phyloP scores from a whole-genome alignment of 495 filamentous ascomycete genomes.

The Letharia lupina region DNA sequence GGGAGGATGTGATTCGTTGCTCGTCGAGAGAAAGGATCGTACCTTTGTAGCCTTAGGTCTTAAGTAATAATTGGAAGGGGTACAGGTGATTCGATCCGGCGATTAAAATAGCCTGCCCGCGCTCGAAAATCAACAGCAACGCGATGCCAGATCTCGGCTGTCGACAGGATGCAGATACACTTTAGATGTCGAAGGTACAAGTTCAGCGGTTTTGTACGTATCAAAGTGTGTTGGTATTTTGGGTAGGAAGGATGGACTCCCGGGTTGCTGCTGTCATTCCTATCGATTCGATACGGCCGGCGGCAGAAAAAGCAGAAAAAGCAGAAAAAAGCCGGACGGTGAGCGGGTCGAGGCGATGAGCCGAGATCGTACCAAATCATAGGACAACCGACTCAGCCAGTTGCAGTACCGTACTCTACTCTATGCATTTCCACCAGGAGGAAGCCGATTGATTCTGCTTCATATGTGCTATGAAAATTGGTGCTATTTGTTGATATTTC shows the following conservation, averaged over 20 bases:
- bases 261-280: neutral
- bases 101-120: slow-evolving; percentile 1
- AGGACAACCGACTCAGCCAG: no score
- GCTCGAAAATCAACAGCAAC: neutral
- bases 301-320: neutral
- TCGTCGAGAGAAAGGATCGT: neutral
- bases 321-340: neutral
- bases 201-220: neutral
- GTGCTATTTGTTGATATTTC: neutral
- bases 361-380: neutral
- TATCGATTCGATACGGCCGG: neutral
- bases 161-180: slow-evolving; percentile 4
- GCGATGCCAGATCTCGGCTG: slow-evolving; percentile 1
- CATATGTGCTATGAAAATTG: neutral
- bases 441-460: neutral
- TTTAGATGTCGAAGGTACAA: neutral
- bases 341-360: neutral
- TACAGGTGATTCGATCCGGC: slow-evolving; percentile 1
- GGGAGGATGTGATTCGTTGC: neutral
- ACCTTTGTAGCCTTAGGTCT: neutral
- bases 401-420: neutral
- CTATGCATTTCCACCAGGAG: neutral
- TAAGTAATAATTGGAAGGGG: neutral
- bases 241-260: neutral
- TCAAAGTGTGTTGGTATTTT: neutral